Percentiles rank a stretch among this genome's conserved stretches.
These are phyloP conservation scores for Cryphonectria nitschkei DNA, from an alignment of 2,329 filamentous ascomycete genomes.

Conservation along the genomic window DNA sequence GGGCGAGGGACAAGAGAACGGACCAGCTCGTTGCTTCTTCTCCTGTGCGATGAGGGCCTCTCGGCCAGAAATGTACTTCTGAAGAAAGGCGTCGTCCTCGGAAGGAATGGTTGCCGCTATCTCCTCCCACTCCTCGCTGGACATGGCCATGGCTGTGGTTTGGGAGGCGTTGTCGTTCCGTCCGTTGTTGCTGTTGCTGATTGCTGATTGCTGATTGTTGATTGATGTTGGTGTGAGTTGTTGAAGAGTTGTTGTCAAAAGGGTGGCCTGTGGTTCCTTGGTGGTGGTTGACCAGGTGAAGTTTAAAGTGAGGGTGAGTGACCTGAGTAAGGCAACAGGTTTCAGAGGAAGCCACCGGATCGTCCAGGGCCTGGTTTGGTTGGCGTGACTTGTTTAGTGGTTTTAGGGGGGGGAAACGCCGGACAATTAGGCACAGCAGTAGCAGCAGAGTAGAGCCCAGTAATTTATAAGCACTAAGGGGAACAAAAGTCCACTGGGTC, in stretches of 20 bases:
- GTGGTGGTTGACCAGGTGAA: background rate
- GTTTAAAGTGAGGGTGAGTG: background rate
- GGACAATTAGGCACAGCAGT: background rate
- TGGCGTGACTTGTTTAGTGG: background rate
- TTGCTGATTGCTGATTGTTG: background rate
- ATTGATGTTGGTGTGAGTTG: background rate
- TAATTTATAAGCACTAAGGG: background rate
- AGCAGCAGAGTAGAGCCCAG: background rate
- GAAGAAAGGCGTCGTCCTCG: conserved; percentile 73
- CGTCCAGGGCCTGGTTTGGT: background rate
- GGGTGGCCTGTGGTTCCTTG: no score
- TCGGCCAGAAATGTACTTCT: conserved; percentile 78
- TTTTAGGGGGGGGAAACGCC: background rate
- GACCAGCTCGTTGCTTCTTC: conserved; percentile 73
- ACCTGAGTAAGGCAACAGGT: background rate
- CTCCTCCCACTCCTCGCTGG: conserved; percentile 63
- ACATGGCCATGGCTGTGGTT: conserved; percentile 42
- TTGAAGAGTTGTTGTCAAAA: no score
- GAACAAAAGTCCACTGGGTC: background rate
- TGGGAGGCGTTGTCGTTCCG: no score
- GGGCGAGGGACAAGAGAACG: background rate
- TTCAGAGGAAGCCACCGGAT: background rate
- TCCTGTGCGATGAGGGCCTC: conserved; percentile 79
- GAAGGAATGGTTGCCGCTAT: conserved; percentile 59
- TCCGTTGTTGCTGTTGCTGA: background rate